Evolutionary conservation across 352 stramenopile genomes (phyloP), one percentile per base, ranked within the genome.

Genomic region (Phytophthora fragariaefolia): DNA sequence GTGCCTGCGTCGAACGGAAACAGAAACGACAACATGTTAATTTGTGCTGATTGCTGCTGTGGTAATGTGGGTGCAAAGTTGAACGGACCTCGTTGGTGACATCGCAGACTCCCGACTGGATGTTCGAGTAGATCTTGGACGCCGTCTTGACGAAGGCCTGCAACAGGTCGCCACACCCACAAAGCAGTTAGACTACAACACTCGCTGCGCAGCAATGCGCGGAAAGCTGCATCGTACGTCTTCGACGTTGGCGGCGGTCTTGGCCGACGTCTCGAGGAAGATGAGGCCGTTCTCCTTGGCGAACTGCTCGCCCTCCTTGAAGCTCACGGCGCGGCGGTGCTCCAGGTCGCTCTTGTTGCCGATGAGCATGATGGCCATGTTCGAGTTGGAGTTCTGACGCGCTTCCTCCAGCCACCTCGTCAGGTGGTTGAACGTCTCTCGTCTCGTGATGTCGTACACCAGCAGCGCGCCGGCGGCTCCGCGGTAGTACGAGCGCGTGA

Each of bases 331-430:
- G 26, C 97, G 89, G 58, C 88, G 88, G 74, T 98, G 94, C 62
- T 99, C 97, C 65, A 99, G 73, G 83, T 99, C 98, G 71, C 90
- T 97, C 78, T 99, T 99, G 80, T 99, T 99, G 58, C 97, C 97
- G 69, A 99, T 99, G 9, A 99, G 78, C 96, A 99, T 99, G 75
- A 99, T 99, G 38, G 97, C 94, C 97, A 99, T 99, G 84, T 99
- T 99, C 43, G 91, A 96, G 72, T 99, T 98, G 51, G 92, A 98
- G 80, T 99, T 98, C 78, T 99, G 96, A 17, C 97, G 80, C 7
- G 97, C 97, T 69, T 99, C 98, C 74, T 99, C 97, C 10, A 99
- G 83, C 98, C 98, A 99, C 42, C 97, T 75, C 47, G 87, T 97
- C 38, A 99, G 78, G 83, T 99, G 97, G 73, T 99, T 98, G 85